phyloP scores from a whole-genome alignment of 2,329 filamentous ascomycete species.

The Penicillium sp. region DNA sequence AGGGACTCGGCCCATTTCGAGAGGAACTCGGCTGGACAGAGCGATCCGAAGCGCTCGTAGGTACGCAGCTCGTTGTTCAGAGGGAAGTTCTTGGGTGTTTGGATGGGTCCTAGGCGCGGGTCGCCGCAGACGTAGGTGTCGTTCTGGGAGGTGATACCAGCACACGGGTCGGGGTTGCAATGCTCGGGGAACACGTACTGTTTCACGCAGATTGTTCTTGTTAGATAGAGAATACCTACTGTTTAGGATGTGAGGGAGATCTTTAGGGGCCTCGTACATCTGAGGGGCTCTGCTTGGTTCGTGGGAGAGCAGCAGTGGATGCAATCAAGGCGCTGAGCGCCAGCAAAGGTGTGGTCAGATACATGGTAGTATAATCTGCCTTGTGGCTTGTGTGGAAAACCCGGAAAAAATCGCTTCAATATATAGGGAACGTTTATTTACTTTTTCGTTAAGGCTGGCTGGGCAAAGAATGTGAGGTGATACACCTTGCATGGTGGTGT shows the following conservation, averaged over 20 bases:
- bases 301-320: slow-evolving; percentile 1
- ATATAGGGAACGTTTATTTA: too few relatives aligned
- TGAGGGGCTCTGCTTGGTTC: neutral
- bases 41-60: slow-evolving; percentile 42
- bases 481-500: too few relatives aligned
- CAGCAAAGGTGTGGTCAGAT: neutral
- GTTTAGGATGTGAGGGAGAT: neutral
- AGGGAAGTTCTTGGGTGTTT: slow-evolving; percentile 33
- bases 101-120: slow-evolving; percentile 37
- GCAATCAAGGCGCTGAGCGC: slow-evolving; percentile 2
- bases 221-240: too few relatives aligned
- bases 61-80: slow-evolving; percentile 30
- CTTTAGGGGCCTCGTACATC: slow-evolving; percentile 1
- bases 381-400: too few relatives aligned
- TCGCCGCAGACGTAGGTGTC: slow-evolving; percentile 41
- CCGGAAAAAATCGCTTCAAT: too few relatives aligned
- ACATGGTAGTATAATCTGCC: too few relatives aligned
- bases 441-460: too few relatives aligned
- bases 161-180: slow-evolving; percentile 29
- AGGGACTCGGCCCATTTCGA: slow-evolving; percentile 18
- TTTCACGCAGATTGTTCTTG: neutral
- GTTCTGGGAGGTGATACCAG: slow-evolving; percentile 32
- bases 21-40: slow-evolving; percentile 44
- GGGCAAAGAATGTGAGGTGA: too few relatives aligned
- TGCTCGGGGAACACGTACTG: slow-evolving; percentile 11